Evolutionary conservation across 2,329 filamentous ascomycete species (phyloP).

Genomic region (Aspergillus sp.): DNA sequence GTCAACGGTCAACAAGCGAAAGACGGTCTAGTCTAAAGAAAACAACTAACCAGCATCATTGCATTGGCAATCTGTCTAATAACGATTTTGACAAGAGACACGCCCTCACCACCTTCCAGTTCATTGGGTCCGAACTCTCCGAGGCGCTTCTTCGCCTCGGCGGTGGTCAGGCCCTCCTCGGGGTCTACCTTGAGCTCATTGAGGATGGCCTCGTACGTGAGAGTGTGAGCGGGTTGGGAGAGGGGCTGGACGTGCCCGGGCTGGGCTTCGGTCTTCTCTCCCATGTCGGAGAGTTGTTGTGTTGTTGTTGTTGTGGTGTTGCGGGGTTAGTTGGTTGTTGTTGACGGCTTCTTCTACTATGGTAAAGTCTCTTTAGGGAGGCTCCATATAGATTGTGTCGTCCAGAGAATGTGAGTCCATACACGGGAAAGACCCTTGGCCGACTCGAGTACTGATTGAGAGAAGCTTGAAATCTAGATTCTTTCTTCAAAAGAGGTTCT

Average conservation of each 20-base stretch:
- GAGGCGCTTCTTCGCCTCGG: slow-evolving; percentile 60
- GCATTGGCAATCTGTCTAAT: slow-evolving; percentile 70
- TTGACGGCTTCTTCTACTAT: slow-evolving; percentile 18
- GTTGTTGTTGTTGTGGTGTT: slow-evolving; percentile 11
- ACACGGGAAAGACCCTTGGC: slow-evolving; percentile 20
- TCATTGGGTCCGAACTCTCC: slow-evolving; percentile 66
- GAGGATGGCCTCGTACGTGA: slow-evolving; percentile 58
- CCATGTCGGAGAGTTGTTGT: slow-evolving; percentile 5
- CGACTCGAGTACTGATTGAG: slow-evolving; percentile 9
- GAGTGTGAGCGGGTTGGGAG: slow-evolving; percentile 65
- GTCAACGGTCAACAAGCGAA: neutral
- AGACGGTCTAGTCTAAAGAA: neutral
- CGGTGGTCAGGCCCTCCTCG: slow-evolving; percentile 61
- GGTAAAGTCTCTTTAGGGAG: slow-evolving; percentile 30
- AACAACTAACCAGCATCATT: slow-evolving; percentile 63
- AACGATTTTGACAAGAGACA: slow-evolving; percentile 72
- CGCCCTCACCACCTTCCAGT: slow-evolving; percentile 66
- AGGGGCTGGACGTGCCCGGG: slow-evolving; percentile 48
- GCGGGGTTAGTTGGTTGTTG: neutral
- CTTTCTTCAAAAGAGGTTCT: slow-evolving; percentile 4
- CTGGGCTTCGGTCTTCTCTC: slow-evolving; percentile 4
- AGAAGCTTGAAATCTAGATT: slow-evolving; percentile 21
- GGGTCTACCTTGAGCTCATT: slow-evolving; percentile 60
- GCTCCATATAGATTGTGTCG: slow-evolving; percentile 39
- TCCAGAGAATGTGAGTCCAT: slow-evolving; percentile 40